Conservation (phyloP, 345 rosid genomes). For the Diplotaxis tenuifolia region DNA sequence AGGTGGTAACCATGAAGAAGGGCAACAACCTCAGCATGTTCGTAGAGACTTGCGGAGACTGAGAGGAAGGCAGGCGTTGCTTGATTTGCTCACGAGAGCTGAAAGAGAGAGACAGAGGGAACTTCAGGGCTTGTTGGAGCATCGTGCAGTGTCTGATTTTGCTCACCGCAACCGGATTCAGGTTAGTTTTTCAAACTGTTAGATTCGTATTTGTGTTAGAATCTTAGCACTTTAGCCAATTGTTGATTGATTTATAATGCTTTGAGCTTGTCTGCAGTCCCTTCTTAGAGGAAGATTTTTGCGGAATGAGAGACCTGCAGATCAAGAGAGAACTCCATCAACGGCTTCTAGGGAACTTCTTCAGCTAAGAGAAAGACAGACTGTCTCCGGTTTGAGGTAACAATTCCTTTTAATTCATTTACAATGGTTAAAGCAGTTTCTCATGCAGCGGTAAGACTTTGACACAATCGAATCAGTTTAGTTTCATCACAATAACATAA, state of each 20-base stretch:
- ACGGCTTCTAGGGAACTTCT: slow-evolving; percentile 79
- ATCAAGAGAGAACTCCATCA: slow-evolving; percentile 76
- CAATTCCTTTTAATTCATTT: background rate
- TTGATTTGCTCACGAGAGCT: slow-evolving; percentile 81
- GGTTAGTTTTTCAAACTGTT: slow-evolving; percentile 45
- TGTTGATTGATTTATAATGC: slow-evolving; percentile 25
- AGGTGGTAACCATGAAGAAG: slow-evolving; percentile 58
- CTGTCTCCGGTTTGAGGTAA: slow-evolving; percentile 95
- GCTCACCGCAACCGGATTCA: slow-evolving; percentile 99
- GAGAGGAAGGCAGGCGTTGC: slow-evolving; percentile 89
- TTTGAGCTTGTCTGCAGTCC: slow-evolving; percentile 52
- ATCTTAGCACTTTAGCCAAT: background rate
- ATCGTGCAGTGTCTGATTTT: slow-evolving; percentile 96
- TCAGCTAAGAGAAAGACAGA: slow-evolving; percentile 83
- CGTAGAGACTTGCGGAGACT: slow-evolving; percentile 74
- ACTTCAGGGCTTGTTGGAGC: slow-evolving; percentile 88
- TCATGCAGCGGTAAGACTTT: background rate
- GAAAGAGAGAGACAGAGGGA: slow-evolving; percentile 92
- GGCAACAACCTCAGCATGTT: slow-evolving; percentile 74
- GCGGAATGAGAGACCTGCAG: slow-evolving; percentile 77
- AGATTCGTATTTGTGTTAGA: background rate
- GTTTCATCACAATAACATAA: background rate
- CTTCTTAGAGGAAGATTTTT: slow-evolving; percentile 94
- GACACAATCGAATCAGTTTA: background rate
- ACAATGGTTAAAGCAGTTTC: background rate